phyloP scores from a whole-genome alignment of 2,329 filamentous ascomycete genomes.

The Dactylellina cionopaga region DNA sequence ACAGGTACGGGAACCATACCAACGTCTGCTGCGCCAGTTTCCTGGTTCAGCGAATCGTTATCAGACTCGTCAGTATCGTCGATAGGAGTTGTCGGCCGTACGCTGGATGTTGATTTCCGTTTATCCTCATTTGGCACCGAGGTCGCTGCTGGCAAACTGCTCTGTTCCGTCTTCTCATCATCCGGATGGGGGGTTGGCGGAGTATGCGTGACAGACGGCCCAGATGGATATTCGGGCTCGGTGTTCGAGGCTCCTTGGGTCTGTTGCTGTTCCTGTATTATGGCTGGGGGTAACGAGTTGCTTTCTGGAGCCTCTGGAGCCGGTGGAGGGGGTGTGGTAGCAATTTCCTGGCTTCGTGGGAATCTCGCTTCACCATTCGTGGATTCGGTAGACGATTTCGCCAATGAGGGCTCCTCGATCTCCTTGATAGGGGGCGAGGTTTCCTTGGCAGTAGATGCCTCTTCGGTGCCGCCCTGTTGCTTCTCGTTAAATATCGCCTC shows the following conservation, averaged over 20 bases:
- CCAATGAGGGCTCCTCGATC: conserved; percentile 38
- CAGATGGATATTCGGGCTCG: conserved; percentile 16
- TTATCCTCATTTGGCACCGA: conserved; percentile 37
- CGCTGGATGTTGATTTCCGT: conserved; percentile 40
- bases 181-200: conserved; percentile 33
- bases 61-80: conserved; percentile 48
- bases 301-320: conserved; percentile 41
- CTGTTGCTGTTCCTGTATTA: conserved; percentile 45
- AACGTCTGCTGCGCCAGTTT: conserved; percentile 26
- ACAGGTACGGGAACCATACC: conserved; percentile 43
- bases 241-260: conserved; percentile 29
- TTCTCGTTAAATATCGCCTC: conserved; percentile 47
- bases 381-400: conserved; percentile 46
- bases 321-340: conserved; percentile 39
- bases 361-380: conserved; percentile 46
- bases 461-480: conserved; percentile 10
- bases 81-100: conserved; percentile 44
- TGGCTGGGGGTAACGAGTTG: conserved; percentile 35
- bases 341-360: conserved; percentile 25
- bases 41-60: conserved; percentile 25
- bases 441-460: conserved; percentile 26
- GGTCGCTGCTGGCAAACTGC: neutral
- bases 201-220: conserved; percentile 42
- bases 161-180: conserved; percentile 33
- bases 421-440: conserved; percentile 24